phyloP scores from a whole-genome alignment of 441 rosid species.

The Euphorbia schlechtendalii region DNA sequence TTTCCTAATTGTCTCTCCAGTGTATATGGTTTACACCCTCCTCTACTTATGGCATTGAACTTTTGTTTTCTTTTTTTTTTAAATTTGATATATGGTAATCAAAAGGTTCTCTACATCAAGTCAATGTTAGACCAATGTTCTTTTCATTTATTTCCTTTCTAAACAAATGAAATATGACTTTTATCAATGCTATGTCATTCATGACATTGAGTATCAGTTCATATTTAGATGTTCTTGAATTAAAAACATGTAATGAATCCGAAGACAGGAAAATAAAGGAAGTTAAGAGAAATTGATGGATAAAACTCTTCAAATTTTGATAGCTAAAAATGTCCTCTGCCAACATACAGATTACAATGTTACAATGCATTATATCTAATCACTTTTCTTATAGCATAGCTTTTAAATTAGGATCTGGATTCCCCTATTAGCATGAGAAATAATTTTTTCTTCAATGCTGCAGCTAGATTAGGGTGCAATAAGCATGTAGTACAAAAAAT shows the following conservation, averaged over 20 bases:
- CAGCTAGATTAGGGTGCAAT: not conserved
- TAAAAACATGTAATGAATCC: not conserved
- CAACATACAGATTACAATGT: not conserved
- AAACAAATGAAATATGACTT: not conserved
- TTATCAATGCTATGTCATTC: not conserved
- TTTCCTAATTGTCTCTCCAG: too few species aligned
- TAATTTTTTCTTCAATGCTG: not conserved
- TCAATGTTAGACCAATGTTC: not conserved
- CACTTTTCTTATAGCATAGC: not conserved
- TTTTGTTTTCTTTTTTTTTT: not conserved
- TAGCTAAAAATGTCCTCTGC: not conserved
- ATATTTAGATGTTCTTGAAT: not conserved
- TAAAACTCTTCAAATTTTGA: not conserved
- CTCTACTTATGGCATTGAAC: not conserved
- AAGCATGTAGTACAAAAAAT: not conserved
- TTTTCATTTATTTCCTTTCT: too few species aligned
- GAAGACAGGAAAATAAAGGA: not conserved
- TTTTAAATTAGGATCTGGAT: not conserved
- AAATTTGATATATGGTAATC: too few species aligned
- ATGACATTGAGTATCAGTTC: not conserved
- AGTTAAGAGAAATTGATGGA: not conserved
- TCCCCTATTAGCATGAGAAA: not conserved
- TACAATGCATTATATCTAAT: not conserved
- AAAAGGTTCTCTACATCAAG: not conserved
- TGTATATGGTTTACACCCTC: not conserved